phyloP scores from a whole-genome alignment of 208 protist species.

The Crithidia fasciculata region DNA sequence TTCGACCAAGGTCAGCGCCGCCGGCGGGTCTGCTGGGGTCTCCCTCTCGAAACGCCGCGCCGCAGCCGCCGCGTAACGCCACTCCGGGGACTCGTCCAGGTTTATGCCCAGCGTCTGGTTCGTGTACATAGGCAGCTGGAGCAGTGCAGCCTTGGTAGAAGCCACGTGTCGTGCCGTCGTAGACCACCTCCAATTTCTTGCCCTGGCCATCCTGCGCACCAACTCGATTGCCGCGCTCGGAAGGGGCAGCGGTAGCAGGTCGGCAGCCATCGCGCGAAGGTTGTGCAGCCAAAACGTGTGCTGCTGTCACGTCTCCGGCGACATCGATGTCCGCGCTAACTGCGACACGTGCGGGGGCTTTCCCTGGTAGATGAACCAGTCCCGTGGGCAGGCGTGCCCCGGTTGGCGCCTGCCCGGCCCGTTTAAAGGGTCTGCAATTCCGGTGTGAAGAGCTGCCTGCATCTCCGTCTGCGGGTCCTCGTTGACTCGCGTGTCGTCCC shows the following conservation, averaged over 20 bases:
- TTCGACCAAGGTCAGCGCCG: neutral
- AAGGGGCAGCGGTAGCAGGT: neutral
- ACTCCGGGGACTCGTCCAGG: neutral
- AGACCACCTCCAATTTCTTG: conserved; percentile 5
- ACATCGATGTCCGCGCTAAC: neutral
- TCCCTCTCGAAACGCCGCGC: conserved; percentile 8
- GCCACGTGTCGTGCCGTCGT: neutral
- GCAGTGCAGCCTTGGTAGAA: neutral
- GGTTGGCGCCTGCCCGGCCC: neutral
- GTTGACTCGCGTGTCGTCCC: neutral
- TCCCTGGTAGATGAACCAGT: conserved; percentile 11
- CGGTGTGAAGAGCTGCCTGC: neutral
- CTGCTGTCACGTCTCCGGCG: neutral
- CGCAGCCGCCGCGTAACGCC: neutral
- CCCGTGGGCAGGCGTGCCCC: conserved; percentile 5
- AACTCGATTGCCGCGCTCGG: conserved; percentile 1
- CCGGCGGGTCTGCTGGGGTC: neutral
- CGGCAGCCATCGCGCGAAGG: neutral
- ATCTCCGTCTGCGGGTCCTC: neutral
- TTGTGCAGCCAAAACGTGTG: neutral
- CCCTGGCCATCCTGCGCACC: neutral
- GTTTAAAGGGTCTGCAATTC: neutral
- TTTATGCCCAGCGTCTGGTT: neutral
- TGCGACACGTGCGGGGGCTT: conserved; percentile 6
- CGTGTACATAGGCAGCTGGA: conserved; percentile 10